A percentile compares a stretch with the other conserved stretches of the same genome.
Conservation (phyloP, 148 eudicot genomes). For the Silene conica region DNA sequence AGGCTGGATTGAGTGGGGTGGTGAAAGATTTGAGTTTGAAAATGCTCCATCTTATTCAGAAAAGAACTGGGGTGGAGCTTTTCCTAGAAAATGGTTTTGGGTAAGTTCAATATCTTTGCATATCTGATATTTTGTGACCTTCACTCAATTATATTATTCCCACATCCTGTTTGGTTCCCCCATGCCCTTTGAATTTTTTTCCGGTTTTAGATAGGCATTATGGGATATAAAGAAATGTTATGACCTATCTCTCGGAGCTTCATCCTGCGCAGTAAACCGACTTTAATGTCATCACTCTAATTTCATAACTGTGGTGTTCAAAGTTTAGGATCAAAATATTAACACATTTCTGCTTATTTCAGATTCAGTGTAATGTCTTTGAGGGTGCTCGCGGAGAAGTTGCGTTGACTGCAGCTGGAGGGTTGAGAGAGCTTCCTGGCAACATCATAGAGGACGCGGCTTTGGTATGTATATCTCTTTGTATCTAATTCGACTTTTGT, state of each 20-base stretch:
- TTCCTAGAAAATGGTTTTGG: conserved; percentile 99
- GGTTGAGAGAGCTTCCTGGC: conserved; percentile 77
- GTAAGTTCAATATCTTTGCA: conserved; percentile 38
- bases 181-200: background rate
- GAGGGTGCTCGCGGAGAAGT: conserved; percentile 87
- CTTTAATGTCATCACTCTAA: conserved; percentile 1
- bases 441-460: conserved; percentile 73
- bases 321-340: conserved; percentile 2
- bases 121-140: background rate
- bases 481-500: background rate
- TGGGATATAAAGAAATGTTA: background rate
- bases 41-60: conserved; percentile 96
- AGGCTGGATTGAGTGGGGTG: conserved; percentile 99
- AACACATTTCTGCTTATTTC: conserved; percentile 20
- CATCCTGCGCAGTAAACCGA: background rate
- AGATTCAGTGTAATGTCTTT: conserved; percentile 87
- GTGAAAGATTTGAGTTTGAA: conserved; percentile 78
- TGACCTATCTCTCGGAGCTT: background rate
- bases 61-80: conserved; percentile 96
- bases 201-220: background rate
- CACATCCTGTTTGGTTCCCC: background rate
- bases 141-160: background rate
- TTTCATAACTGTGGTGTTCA: background rate
- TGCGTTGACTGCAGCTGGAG: conserved; percentile 81
- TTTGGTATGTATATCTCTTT: conserved; percentile 46